phyloP scores from a whole-genome alignment of 2,329 filamentous ascomycete genomes.

The Albophoma yamanashiensis region DNA sequence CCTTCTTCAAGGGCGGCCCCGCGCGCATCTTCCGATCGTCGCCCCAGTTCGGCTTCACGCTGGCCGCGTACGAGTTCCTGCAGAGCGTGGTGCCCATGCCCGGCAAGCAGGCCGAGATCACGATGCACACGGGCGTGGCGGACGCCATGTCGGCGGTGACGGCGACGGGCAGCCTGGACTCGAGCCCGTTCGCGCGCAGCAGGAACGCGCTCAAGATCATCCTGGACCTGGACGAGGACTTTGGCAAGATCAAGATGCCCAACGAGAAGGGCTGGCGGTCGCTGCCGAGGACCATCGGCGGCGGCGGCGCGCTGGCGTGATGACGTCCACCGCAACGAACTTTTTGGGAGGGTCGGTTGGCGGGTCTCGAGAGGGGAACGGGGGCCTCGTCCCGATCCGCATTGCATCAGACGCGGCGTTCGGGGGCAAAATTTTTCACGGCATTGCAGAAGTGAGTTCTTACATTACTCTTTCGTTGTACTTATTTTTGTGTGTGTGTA shows the following conservation, averaged over 20 bases:
- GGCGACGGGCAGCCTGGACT: conserved; percentile 18
- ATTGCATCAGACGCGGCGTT: conserved; percentile 11
- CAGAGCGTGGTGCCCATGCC: conserved; percentile 68
- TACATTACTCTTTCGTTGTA: background rate
- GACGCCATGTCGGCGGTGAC: conserved; percentile 45
- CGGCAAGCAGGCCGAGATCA: conserved; percentile 43
- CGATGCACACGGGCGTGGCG: conserved; percentile 45
- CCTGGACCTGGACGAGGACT: conserved; percentile 86
- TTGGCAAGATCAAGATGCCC: conserved; percentile 62
- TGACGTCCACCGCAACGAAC: conserved; percentile 1
- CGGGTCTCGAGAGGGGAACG: background rate
- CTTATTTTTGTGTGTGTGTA: background rate
- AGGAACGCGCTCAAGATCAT: conserved; percentile 93
- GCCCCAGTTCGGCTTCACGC: conserved; percentile 95
- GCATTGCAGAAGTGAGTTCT: conserved; percentile 2
- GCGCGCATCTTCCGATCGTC: conserved; percentile 91
- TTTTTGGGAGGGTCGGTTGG: background rate
- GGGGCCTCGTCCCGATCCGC: background rate
- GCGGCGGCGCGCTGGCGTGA: conserved; percentile 11
- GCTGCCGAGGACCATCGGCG: conserved; percentile 38
- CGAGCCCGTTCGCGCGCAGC: conserved; percentile 49
- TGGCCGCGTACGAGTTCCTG: conserved; percentile 88
- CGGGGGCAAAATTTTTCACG: background rate
- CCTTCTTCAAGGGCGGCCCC: conserved; percentile 97
- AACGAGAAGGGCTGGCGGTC: conserved; percentile 41